Evolutionary conservation across 768 basidiomycete genomes (phyloP).

Genomic region (Favolaschia claudopus): DNA sequence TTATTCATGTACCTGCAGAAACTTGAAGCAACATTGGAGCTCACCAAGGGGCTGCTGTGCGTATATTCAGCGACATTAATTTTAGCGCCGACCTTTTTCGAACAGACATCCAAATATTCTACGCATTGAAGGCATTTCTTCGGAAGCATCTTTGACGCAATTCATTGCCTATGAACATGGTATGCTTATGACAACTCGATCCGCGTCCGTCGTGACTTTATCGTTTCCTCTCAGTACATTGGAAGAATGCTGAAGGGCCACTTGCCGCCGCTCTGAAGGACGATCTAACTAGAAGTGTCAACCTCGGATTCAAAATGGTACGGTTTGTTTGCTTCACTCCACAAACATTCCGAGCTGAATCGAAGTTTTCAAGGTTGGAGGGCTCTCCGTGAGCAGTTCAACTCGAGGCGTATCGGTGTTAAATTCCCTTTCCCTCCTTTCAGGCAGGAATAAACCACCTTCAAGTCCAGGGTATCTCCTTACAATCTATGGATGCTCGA

Average conservation of each 20-base stretch:
- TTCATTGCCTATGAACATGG: not conserved
- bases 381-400: not conserved
- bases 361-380: too few relatives aligned
- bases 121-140: not conserved
- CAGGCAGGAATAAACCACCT: not conserved
- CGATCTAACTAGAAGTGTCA: not conserved
- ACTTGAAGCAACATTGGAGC: not conserved
- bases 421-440: too few relatives aligned
- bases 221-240: not conserved
- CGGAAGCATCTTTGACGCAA: not conserved
- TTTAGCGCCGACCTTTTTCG: not conserved
- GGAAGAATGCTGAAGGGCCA: constrained; percentile 1
- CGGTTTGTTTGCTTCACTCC: not conserved
- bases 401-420: too few relatives aligned
- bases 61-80: not conserved
- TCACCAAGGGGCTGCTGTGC: not conserved
- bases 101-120: not conserved
- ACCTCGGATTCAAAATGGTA: constrained; percentile 4
- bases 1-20: not conserved
- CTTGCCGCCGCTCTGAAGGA: not conserved
- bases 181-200: not conserved
- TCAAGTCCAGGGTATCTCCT: not conserved
- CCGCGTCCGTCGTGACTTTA: not conserved
- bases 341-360: not conserved
- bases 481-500: not conserved